Conservation (phyloP, 495 filamentous ascomycete species). For the Lasiosphaeria miniovina region DNA sequence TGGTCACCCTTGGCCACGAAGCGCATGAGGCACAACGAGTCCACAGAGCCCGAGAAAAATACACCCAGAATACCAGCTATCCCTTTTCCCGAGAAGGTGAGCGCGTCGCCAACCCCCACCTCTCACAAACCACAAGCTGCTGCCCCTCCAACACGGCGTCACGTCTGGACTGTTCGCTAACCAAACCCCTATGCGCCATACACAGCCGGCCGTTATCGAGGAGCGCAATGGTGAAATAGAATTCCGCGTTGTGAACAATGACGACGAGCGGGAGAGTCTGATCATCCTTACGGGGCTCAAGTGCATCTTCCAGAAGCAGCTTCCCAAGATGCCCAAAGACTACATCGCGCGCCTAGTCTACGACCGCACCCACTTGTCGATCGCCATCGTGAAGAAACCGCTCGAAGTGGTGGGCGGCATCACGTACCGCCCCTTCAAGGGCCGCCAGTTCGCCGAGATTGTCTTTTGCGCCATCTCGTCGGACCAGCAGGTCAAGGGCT, state of each 20-base stretch:
- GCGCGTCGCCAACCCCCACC: conserved; percentile 11
- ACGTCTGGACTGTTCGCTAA: conserved; percentile 8
- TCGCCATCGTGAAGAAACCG: conserved; percentile 96
- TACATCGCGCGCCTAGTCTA: conserved; percentile 97
- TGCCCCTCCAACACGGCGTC: neutral
- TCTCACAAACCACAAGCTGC: no score
- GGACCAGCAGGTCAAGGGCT: conserved; percentile 97
- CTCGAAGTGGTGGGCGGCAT: conserved; percentile 94
- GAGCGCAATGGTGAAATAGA: conserved; percentile 95
- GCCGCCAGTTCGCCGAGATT: conserved; percentile 92
- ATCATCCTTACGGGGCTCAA: conserved; percentile 95
- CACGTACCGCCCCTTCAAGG: conserved; percentile 93
- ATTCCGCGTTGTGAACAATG: conserved; percentile 97
- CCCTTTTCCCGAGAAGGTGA: conserved; percentile 81
- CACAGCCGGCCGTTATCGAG: conserved; percentile 82
- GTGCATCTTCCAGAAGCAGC: conserved; percentile 97
- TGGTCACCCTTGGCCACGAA: conserved; percentile 61
- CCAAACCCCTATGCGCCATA: neutral
- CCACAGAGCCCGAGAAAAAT: conserved; percentile 37
- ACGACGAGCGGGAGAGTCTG: conserved; percentile 78
- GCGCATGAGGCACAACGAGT: conserved; percentile 58
- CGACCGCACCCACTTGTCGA: conserved; percentile 91
- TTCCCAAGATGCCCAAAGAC: conserved; percentile 98
- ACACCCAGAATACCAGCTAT: conserved; percentile 56
- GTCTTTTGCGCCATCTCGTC: conserved; percentile 98